Evolutionary conservation across 2,329 filamentous ascomycete genomes (phyloP).

Genomic region (Acrodontium crateriforme): DNA sequence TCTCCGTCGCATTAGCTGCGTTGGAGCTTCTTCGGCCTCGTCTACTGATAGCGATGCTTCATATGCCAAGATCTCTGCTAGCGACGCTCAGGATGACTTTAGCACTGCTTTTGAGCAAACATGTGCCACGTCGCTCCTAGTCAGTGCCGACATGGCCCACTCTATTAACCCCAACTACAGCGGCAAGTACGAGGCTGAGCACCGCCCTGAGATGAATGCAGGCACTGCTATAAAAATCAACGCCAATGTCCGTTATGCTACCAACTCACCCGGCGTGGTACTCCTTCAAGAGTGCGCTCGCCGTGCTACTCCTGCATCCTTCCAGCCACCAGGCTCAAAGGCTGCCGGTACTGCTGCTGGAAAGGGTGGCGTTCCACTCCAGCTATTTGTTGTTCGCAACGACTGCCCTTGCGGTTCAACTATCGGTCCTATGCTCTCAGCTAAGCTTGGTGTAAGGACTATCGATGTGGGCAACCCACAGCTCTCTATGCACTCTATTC

Average conservation of each 20-base stretch:
- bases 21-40: conserved; percentile 46
- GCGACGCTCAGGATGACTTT: conserved; percentile 39
- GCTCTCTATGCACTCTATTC: conserved; percentile 91
- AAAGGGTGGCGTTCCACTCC: conserved; percentile 63
- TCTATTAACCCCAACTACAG: conserved; percentile 91
- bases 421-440: conserved; percentile 91
- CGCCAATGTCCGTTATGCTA: conserved; percentile 92
- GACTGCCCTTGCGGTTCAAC: conserved; percentile 91
- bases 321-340: conserved; percentile 27
- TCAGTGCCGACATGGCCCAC: conserved; percentile 97
- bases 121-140: conserved; percentile 75
- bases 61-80: conserved; percentile 46
- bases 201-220: conserved; percentile 90
- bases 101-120: conserved; percentile 88
- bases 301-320: conserved; percentile 32
- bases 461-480: conserved; percentile 90
- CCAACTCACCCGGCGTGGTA: conserved; percentile 89
- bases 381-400: conserved; percentile 92
- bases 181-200: conserved; percentile 78
- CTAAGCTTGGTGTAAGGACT: conserved; percentile 72
- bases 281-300: conserved; percentile 75
- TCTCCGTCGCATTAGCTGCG: conserved; percentile 69
- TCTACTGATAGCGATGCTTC: conserved; percentile 45
- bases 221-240: conserved; percentile 97
- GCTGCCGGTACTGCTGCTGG: conserved; percentile 28